Evolutionary conservation across 176 grass and related monocot genomes (phyloP).

Genomic region (Carex myosuroides): DNA sequence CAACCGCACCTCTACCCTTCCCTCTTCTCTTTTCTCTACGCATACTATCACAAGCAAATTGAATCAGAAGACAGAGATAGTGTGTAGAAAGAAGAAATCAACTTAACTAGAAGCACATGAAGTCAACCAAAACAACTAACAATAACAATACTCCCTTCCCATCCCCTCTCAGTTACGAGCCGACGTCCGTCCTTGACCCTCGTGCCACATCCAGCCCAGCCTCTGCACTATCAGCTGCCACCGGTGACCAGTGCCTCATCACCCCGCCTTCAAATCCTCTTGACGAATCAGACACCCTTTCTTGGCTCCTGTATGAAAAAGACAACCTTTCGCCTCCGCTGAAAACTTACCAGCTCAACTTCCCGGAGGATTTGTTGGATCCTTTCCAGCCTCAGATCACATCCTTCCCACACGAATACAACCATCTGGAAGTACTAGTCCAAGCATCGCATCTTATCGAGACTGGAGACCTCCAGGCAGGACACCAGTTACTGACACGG

Average conservation of each 20-base stretch:
- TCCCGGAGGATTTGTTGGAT: conserved; percentile 31
- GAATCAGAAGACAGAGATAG: background rate
- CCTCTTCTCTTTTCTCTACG: background rate
- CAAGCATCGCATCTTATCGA: conserved; percentile 35
- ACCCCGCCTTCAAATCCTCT: background rate
- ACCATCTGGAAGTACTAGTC: conserved; percentile 33
- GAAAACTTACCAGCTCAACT: conserved; percentile 7
- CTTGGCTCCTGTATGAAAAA: conserved; percentile 41
- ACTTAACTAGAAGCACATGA: conserved; percentile 24
- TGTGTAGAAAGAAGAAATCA: background rate
- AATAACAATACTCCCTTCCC: conserved; percentile 19
- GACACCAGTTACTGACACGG: conserved; percentile 34
- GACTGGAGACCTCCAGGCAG: conserved; percentile 27
- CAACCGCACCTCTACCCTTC: conserved; percentile 24
- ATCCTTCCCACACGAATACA: conserved; percentile 23
- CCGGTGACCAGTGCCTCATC: conserved; percentile 8
- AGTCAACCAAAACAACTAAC: conserved; percentile 24
- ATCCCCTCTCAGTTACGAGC: conserved; percentile 34
- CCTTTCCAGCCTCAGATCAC: conserved; percentile 23
- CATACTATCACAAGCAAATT: background rate
- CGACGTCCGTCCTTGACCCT: conserved; percentile 51
- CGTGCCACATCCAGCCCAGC: conserved; percentile 44
- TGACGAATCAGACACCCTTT: conserved; percentile 41
- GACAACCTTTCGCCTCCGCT: conserved; percentile 28
- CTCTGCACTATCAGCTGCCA: conserved; percentile 10